Evolutionary conservation across 2,329 filamentous ascomycete genomes (phyloP).

Genomic region (Curvularia hawaiiensis): DNA sequence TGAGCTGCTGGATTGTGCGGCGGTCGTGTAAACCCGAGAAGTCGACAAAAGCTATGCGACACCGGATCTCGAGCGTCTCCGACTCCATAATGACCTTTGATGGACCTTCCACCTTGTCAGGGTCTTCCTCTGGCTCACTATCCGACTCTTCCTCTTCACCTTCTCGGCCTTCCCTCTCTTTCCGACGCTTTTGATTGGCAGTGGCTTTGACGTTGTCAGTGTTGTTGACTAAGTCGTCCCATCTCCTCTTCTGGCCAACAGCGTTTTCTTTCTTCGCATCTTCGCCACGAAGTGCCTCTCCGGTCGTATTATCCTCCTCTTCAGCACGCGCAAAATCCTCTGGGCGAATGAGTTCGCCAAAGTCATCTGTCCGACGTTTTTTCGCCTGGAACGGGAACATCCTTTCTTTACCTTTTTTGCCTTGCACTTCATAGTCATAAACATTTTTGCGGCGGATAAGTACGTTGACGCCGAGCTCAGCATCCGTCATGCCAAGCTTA

Average conservation of each 20-base stretch:
- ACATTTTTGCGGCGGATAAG: conserved; percentile 85
- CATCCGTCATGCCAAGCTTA: conserved; percentile 84
- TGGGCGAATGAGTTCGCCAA: conserved; percentile 89
- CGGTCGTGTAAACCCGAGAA: conserved; percentile 93
- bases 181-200: conserved; percentile 65
- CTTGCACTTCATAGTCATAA: conserved; percentile 91
- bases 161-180: conserved; percentile 39
- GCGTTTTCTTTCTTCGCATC: conserved; percentile 54
- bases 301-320: conserved; percentile 79
- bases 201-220: conserved; percentile 46
- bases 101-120: conserved; percentile 66
- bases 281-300: conserved; percentile 63
- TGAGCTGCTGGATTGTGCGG: conserved; percentile 90
- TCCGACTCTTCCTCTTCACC: conserved; percentile 48
- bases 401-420: conserved; percentile 89
- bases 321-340: conserved; percentile 94
- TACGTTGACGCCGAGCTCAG: conserved; percentile 90
- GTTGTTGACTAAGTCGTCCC: conserved; percentile 70
- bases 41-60: conserved; percentile 86
- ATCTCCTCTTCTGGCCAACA: conserved; percentile 91
- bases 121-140: conserved; percentile 58
- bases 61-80: conserved; percentile 68
- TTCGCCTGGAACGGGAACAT: conserved; percentile 88
- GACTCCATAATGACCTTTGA: conserved; percentile 73
- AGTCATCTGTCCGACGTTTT: conserved; percentile 82